Conservation (phyloP, 495 filamentous ascomycete species). For the Daldinia concentrica region DNA sequence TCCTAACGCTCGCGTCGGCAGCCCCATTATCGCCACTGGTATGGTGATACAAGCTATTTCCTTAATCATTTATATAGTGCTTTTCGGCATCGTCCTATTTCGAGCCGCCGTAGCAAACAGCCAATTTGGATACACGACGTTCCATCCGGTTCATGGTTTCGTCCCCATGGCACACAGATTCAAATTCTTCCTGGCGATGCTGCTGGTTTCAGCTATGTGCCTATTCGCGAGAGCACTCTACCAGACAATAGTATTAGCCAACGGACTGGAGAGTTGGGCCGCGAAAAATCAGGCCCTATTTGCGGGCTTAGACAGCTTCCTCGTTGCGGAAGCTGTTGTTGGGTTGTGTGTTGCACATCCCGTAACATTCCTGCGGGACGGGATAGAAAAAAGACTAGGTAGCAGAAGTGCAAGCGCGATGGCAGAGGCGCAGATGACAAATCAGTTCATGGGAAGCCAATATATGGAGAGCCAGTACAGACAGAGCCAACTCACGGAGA, state of each 20-base stretch:
- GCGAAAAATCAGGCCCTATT: conserved; percentile 40
- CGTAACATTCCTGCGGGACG: conserved; percentile 29
- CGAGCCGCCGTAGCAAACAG: conserved; percentile 28
- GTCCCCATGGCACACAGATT: conserved; percentile 37
- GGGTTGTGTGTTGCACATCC: conserved; percentile 36
- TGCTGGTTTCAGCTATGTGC: conserved; percentile 31
- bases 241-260: conserved; percentile 36
- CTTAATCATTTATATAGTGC: conserved; percentile 21
- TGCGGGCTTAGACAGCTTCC: conserved; percentile 32
- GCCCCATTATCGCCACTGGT: conserved; percentile 35
- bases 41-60: conserved; percentile 29
- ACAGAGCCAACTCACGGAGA: background rate
- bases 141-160: conserved; percentile 35
- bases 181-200: conserved; percentile 38
- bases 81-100: conserved; percentile 31
- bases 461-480: background rate
- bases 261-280: conserved; percentile 42
- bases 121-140: conserved; percentile 40
- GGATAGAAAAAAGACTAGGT: conserved; percentile 26
- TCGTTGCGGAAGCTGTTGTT: conserved; percentile 34
- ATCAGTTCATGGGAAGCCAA: background rate
- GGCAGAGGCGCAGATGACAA: conserved; percentile 15
- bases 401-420: conserved; percentile 12
- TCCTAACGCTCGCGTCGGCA: conserved; percentile 18
- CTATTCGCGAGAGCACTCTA: conserved; percentile 32